phyloP scores from a whole-genome alignment of 2,329 filamentous ascomycete genomes.

The Curvularia lunata region DNA sequence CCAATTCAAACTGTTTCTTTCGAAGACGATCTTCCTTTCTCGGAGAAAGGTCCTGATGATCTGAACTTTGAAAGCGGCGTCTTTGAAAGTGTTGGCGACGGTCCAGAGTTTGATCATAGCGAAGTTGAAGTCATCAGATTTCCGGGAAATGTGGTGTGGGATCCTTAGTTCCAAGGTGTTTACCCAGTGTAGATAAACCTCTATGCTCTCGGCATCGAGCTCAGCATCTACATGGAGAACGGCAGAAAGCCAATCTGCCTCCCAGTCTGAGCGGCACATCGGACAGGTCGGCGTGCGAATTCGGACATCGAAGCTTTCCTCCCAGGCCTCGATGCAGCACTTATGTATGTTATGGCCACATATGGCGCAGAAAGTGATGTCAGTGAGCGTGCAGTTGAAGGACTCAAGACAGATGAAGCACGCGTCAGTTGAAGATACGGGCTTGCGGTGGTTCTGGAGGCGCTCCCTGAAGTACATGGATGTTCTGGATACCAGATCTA shows the following conservation, averaged over 20 bases:
- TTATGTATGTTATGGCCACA: conserved; percentile 31
- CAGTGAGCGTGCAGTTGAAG: conserved; percentile 7
- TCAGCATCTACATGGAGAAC: conserved; percentile 1
- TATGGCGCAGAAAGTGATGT: conserved; percentile 24
- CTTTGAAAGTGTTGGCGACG: background rate
- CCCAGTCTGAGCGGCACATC: conserved; percentile 24
- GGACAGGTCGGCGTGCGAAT: conserved; percentile 16
- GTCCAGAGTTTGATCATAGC: background rate
- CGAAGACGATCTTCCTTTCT: background rate
- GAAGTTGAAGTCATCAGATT: background rate
- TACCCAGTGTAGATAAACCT: conserved; percentile 25
- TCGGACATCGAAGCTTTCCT: background rate
- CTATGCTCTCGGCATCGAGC: conserved; percentile 5
- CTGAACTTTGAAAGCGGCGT: background rate
- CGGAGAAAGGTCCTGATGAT: background rate
- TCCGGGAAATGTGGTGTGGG: background rate
- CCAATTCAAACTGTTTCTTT: background rate
- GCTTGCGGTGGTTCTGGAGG: conserved; percentile 25
- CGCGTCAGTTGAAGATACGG: conserved; percentile 11
- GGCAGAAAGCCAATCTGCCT: background rate
- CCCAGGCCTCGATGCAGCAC: conserved; percentile 18
- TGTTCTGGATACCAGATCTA: conserved; percentile 27
- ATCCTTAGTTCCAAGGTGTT: conserved; percentile 13
- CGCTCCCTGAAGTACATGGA: conserved; percentile 23
- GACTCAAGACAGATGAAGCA: conserved; percentile 28